phyloP scores from a whole-genome alignment of 2,329 filamentous ascomycete species.

The Hymenoscyphus albidus region DNA sequence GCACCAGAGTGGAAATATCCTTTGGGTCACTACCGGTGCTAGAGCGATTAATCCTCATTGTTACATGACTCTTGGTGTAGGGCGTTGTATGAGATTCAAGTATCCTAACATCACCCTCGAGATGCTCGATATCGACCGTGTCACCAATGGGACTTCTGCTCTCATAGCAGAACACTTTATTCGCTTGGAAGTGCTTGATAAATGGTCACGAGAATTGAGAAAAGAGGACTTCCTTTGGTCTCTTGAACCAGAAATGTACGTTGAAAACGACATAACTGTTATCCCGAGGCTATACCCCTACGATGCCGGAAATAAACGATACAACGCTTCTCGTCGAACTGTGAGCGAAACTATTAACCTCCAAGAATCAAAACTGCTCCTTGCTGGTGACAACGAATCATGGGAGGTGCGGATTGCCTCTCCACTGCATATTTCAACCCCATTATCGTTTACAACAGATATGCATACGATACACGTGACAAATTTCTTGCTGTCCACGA shows the following conservation, averaged over 20 bases:
- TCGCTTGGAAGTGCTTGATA: slow-evolving; percentile 7
- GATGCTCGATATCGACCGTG: slow-evolving; percentile 18
- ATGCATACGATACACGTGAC: too few relatives aligned
- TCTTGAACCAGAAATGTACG: slow-evolving; percentile 20
- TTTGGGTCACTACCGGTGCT: slow-evolving; percentile 24
- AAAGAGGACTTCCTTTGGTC: slow-evolving; percentile 16
- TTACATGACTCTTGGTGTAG: slow-evolving; percentile 17
- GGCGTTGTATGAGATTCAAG: slow-evolving; percentile 13
- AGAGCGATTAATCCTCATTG: slow-evolving; percentile 17
- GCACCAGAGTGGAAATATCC: slow-evolving; percentile 9
- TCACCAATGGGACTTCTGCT: background rate
- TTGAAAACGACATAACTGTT: slow-evolving; percentile 14
- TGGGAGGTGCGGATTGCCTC: too few relatives aligned
- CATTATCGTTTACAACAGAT: too few relatives aligned
- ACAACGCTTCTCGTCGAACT: slow-evolving; percentile 15
- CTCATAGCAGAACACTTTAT: slow-evolving; percentile 17
- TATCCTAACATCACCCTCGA: slow-evolving; percentile 17
- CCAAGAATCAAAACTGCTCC: background rate
- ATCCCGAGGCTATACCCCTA: slow-evolving; percentile 16
- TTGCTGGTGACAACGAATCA: background rate
- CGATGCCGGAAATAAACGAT: slow-evolving; percentile 11
- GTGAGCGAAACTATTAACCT: slow-evolving; percentile 10
- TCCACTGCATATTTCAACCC: too few relatives aligned
- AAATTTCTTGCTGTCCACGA: too few relatives aligned
- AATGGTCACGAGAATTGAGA: background rate